phyloP scores from a whole-genome alignment of 1,284 basidiomycete genomes.

The Takashimella koratensis region DNA sequence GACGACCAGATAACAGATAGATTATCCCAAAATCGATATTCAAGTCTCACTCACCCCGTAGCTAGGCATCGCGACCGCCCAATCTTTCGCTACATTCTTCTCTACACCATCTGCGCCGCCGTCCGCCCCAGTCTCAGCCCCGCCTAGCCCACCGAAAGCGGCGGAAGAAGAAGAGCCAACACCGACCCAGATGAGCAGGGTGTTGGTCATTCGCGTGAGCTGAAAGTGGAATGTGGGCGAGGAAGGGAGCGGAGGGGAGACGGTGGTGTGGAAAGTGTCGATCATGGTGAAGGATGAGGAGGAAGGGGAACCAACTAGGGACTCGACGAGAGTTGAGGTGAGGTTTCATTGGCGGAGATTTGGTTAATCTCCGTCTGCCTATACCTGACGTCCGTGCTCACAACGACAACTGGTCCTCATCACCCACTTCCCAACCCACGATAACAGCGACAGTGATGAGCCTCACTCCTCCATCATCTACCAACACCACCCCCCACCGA shows the following conservation, averaged over 20 bases:
- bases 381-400: too few species aligned
- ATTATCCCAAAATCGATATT: not conserved
- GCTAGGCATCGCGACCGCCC: conserved; percentile 78
- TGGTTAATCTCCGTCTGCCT: too few species aligned
- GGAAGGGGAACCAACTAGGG: too few species aligned
- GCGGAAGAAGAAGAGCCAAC: conserved; percentile 45
- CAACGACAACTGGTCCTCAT: too few species aligned
- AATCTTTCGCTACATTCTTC: conserved; percentile 66
- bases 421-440: too few species aligned
- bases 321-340: too few species aligned
- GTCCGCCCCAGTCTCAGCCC: conserved; percentile 2
- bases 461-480: conserved; percentile 27
- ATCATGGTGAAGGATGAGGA: too few species aligned
- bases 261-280: conserved; percentile 26
- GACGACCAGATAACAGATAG: not conserved
- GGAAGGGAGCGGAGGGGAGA: conserved; percentile 35
- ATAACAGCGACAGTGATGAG: too few species aligned
- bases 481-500: conserved; percentile 28
- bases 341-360: too few species aligned
- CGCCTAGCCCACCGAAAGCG: not conserved
- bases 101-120: conserved; percentile 42
- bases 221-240: conserved; percentile 63
- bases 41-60: conserved; percentile 45
- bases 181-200: conserved; percentile 80
- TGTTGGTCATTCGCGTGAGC: conserved; percentile 63